Base-by-base conservation (phyloP, 2,329 filamentous ascomycete genomes). In the Phyllosticta ampelicida region DNA sequence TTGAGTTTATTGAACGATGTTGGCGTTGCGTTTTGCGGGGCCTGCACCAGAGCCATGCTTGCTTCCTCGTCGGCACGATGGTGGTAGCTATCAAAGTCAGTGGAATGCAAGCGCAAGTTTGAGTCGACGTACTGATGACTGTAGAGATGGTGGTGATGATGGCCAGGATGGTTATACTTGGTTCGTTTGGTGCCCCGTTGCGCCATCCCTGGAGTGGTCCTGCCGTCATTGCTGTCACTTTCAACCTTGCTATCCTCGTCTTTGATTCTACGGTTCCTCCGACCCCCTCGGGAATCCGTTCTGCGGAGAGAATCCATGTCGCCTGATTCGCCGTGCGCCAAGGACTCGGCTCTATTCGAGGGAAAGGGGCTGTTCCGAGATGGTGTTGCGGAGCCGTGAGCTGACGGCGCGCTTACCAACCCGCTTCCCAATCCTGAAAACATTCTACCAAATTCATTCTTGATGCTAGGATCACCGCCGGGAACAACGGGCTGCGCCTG, bases 391-490 rank as follows among this genome's bases (percentile, higher is more conserved):
- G 74, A 75, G 16, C 77, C 77, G 62, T 78, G 79, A n/a, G 71
- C 75, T 36, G 75, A 73, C n/a, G 70, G 78, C 26, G 74, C 73
- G 62, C 78, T 78, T 28, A 82, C 82, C 18, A 86, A 77, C 36
- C 85, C 85, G 69, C 83, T 85, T 16, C 85, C 91, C 63, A 97
- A 90, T n/a, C 92, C 92, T 18, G 89, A 90, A 73, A 96, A 96
- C 80, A 96, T 95, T 62, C 90, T 86, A 26, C 91, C 91, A 69
- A 96, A 91, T 70, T 96, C 92, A 68, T 86, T 95, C 77, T 96
- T 96, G 67, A 96, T 95, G 50, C 87, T 87, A 10, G 90, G 87
- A 70, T 96, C 90, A 16, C 86, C 87, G 13, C 85, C 83, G 5
- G 90, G 89, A 3, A 87, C 89, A 56, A 87, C 81, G 48, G 87